Evolutionary conservation across 371 early-diverging fungal genomes (phyloP).

Genomic region (Lichtheimia hyalospora): DNA sequence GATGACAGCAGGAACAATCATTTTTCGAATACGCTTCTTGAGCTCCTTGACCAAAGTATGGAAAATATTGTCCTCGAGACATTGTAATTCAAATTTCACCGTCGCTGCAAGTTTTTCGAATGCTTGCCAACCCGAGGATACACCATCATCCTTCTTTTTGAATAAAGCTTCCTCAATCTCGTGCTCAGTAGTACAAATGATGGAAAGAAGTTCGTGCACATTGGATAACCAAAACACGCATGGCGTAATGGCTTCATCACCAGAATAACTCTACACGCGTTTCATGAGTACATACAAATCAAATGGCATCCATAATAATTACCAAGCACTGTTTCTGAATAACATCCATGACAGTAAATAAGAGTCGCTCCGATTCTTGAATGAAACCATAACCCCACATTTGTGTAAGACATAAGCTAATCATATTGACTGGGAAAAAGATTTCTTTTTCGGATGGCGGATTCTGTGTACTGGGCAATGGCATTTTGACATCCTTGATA

Average conservation of each 20-base stretch:
- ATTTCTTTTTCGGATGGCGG: constrained; percentile 84
- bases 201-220: constrained; percentile 86
- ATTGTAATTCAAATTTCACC: constrained; percentile 67
- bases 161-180: constrained; percentile 38
- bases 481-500: constrained; percentile 86
- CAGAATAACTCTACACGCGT: constrained; percentile 34
- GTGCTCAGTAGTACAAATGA: constrained; percentile 39
- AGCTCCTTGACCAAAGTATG: constrained; percentile 92
- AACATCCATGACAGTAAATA: constrained; percentile 84
- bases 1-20: constrained; percentile 93
- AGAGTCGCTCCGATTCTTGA: constrained; percentile 76
- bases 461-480: constrained; percentile 80
- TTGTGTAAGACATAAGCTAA: constrained; percentile 79
- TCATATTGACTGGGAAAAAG: constrained; percentile 91
- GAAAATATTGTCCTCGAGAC: constrained; percentile 69
- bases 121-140: constrained; percentile 33
- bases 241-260: constrained; percentile 64
- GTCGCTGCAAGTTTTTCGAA: constrained; percentile 58
- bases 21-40: constrained; percentile 87
- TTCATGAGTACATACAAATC: neutral
- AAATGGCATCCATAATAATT: neutral
- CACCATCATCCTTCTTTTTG: constrained; percentile 11
- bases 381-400: constrained; percentile 83
- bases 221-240: constrained; percentile 93
- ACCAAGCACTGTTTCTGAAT: constrained; percentile 74